A percentile compares a stretch with the other conserved stretches of the same genome.
These are phyloP conservation scores for Speleostelium caveatum DNA, from an alignment of 78 protist species.

Conservation along the genomic window DNA sequence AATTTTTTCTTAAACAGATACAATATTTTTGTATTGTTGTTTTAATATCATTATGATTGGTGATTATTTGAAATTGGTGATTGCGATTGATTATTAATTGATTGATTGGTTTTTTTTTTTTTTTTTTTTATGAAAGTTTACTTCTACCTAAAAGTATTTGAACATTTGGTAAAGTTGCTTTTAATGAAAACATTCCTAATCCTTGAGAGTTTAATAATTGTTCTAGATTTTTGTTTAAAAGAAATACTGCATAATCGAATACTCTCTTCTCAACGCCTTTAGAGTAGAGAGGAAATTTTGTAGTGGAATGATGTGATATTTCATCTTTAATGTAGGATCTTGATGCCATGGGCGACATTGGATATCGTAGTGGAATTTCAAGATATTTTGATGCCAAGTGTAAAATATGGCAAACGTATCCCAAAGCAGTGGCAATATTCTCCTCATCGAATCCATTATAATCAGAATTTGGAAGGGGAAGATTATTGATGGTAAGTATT, in stretches of 20 bases:
- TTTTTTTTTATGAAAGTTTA: no score
- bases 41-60: no score
- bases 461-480: slow-evolving; percentile 83
- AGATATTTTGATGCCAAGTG: slow-evolving; percentile 52
- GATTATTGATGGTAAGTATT: slow-evolving; percentile 22
- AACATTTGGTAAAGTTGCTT: slow-evolving; percentile 81
- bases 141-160: slow-evolving; percentile 58
- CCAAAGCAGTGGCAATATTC: slow-evolving; percentile 78
- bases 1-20: no score
- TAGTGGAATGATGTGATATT: slow-evolving; percentile 47
- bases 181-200: slow-evolving; percentile 33
- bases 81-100: no score
- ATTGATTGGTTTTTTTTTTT: no score
- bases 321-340: slow-evolving; percentile 80
- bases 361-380: slow-evolving; percentile 78
- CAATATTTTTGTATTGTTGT: no score
- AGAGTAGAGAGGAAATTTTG: slow-evolving; percentile 75
- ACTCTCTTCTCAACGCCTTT: slow-evolving; percentile 63
- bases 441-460: slow-evolving; percentile 82
- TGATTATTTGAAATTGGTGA: no score
- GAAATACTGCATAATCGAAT: slow-evolving; percentile 82
- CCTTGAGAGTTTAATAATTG: slow-evolving; percentile 79
- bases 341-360: slow-evolving; percentile 84
- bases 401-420: slow-evolving; percentile 80
- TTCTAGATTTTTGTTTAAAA: slow-evolving; percentile 77